Conservation (phyloP, 257 asterid genomes). For the Rehmannia glutinosa region DNA sequence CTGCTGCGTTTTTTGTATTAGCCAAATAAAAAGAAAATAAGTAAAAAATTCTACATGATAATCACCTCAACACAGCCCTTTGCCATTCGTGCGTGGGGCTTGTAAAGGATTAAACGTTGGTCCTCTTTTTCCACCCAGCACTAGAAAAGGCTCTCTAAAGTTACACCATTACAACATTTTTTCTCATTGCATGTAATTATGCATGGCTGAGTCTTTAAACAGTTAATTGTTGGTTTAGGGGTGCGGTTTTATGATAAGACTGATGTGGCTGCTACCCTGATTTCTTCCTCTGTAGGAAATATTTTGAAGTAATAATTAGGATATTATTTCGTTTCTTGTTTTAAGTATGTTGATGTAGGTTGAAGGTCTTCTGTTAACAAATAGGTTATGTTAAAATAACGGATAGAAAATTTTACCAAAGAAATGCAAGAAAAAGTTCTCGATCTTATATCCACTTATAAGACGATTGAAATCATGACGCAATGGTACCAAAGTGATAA, state of each 20-base stretch:
- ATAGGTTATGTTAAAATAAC: not conserved
- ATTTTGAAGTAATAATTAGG: not conserved
- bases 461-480: not conserved
- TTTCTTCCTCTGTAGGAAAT: not conserved
- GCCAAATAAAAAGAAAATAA: not conserved
- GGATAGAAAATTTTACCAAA: not conserved
- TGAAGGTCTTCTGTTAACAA: not conserved
- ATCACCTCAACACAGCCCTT: slow-evolving; percentile 10
- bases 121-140: not conserved
- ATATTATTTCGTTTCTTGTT: not conserved
- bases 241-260: not conserved
- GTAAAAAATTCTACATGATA: slow-evolving; percentile 4
- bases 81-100: not conserved
- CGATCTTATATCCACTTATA: not conserved
- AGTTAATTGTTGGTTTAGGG: too few species aligned
- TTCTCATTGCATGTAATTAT: not conserved
- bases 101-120: not conserved
- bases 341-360: not conserved
- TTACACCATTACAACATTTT: not conserved
- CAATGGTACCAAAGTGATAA: not conserved
- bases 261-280: not conserved
- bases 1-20: not conserved
- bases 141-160: not conserved
- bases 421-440: not conserved
- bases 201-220: too few species aligned